Evolutionary conservation across 2,329 filamentous ascomycete genomes (phyloP), one percentile per base, ranked within the genome.

Genomic region (Colletotrichum sp.): DNA sequence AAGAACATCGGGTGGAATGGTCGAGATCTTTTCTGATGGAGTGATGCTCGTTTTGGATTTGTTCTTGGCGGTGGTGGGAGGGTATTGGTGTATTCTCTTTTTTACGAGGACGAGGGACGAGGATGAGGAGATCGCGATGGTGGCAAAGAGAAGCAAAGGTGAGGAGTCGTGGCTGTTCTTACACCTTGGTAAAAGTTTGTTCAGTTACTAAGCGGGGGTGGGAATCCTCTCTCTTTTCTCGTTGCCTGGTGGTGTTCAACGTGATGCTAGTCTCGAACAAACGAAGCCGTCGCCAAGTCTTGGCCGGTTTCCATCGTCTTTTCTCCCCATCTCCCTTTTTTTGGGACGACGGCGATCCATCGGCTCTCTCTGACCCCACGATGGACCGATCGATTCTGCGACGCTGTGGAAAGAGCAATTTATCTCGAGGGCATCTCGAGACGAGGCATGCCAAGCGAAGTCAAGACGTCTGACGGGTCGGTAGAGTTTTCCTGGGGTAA

Each of bases 391-490:
- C 44, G 44, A 24, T 4, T 52, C 59, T 24, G 59, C 34, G 15
- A 66, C 57, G 63, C 32, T 52, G 44, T 52, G 44, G 34, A 13
- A 24, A 24, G 63, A 32, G 73, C 64, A 76, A 73, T 76, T 65
- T 73, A 76, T 68, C 73, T 73, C 70, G 70, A 76, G 64, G 59
- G 70, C 64, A 73, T 64, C 15, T 68, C 64, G 63, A 76, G 64
- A 68, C 64, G 70, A 16, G 59, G 32, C 59, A 63, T 32, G 49
- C 21, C 65, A 57, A 44, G 57, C 55, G 18, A 55, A 62, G 36
- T 30, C 28, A 44, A 32, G 34, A 49, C 24, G 44, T 52, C 39
- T 55, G 39, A 52, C 44, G 44, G 44, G 44, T 52, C 26, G 26
- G 59, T 52, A 52, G 30, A 69, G 55, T 39, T 65, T 26, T 60